These are phyloP conservation scores for Aspergillus cavernicola DNA, from an alignment of 495 filamentous ascomycete species.

Conservation along the genomic window DNA sequence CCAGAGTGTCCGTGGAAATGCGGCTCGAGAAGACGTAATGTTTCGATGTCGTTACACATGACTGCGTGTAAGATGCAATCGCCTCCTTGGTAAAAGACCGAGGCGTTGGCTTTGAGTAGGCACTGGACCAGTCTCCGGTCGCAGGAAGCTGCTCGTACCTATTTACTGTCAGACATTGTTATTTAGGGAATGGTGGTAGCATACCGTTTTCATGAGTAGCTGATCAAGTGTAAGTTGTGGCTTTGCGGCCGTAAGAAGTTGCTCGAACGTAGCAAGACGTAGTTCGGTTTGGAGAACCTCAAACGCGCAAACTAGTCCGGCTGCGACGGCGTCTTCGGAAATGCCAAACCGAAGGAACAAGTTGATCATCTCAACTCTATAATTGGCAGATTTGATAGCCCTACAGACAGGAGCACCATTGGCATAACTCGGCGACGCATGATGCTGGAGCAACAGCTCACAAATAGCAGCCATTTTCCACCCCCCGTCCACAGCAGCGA, in stretches of 20 bases:
- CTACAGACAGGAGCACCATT: slow-evolving; percentile 3
- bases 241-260: not conserved
- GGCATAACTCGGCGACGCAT: slow-evolving; percentile 3
- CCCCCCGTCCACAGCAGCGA: not conserved
- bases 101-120: slow-evolving; percentile 1
- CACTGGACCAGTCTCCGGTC: not conserved
- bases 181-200: not conserved
- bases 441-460: slow-evolving; percentile 4
- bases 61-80: slow-evolving; percentile 8
- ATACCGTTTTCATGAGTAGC: slow-evolving; percentile 6
- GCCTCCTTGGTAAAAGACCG: slow-evolving; percentile 7
- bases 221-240: slow-evolving; percentile 5
- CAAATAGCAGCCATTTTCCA: slow-evolving; percentile 7
- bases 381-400: slow-evolving; percentile 1
- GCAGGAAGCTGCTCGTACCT: slow-evolving; percentile 3
- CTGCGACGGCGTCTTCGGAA: slow-evolving; percentile 4
- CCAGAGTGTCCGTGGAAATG: not conserved
- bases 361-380: not conserved
- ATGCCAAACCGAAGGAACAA: slow-evolving; percentile 1
- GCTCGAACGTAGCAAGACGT: slow-evolving; percentile 2
- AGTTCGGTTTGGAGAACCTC: not conserved
- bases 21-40: slow-evolving; percentile 1
- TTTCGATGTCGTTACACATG: slow-evolving; percentile 7
- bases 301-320: slow-evolving; percentile 2
- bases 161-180: not conserved